Conservation (phyloP, 2,329 filamentous ascomycete genomes). For the Alternaria brassicae region DNA sequence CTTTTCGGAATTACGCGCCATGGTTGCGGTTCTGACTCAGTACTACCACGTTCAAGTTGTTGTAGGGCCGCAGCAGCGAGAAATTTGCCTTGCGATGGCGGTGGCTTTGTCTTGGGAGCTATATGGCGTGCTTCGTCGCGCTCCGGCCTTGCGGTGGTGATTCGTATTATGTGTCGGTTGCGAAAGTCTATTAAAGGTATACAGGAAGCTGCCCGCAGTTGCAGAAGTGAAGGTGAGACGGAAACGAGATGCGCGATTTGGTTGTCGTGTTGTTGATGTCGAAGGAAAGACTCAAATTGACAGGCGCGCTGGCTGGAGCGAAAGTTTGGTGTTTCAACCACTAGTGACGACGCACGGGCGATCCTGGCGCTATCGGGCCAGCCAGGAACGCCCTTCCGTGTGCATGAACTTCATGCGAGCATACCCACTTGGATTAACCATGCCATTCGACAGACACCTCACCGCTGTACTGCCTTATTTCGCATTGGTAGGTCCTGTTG, state of each 20-base stretch:
- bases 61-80: background rate
- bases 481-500: background rate
- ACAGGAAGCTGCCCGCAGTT: conserved; percentile 39
- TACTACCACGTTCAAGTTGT: background rate
- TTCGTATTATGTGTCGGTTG: conserved; percentile 15
- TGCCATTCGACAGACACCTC: background rate
- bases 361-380: conserved; percentile 28
- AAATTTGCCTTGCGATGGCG: background rate
- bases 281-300: conserved; percentile 12
- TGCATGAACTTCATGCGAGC: conserved; percentile 18
- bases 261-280: conserved; percentile 22
- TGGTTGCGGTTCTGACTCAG: conserved; percentile 30
- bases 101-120: background rate
- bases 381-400: background rate
- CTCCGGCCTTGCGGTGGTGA: conserved; percentile 3
- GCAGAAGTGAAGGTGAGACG: conserved; percentile 23
- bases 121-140: conserved; percentile 17
- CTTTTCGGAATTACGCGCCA: conserved; percentile 96
- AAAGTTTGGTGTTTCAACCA: conserved; percentile 43
- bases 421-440: conserved; percentile 1
- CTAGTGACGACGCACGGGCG: conserved; percentile 33
- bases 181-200: conserved; percentile 23
- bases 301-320: conserved; percentile 38
- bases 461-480: background rate
- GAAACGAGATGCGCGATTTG: conserved; percentile 20